Evolutionary conservation across 495 filamentous ascomycete species (phyloP).

Genomic region (Pyrenula massariospora): DNA sequence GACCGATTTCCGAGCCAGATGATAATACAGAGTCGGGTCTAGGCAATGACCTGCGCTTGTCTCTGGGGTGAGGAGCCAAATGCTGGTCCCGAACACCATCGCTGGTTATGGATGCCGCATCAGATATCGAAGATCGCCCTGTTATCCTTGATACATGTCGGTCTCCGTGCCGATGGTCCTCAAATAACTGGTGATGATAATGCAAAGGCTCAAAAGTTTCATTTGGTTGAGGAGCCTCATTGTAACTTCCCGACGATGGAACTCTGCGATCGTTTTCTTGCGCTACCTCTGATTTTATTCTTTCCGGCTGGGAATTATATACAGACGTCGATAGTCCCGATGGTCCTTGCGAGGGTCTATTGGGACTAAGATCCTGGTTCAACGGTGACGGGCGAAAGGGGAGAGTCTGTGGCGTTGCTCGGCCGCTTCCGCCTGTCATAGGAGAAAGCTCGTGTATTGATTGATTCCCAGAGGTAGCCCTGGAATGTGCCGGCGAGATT

Average conservation of each 20-base stretch:
- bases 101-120: slow-evolving; percentile 3
- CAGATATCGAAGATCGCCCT: slow-evolving; percentile 9
- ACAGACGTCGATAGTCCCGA: neutral
- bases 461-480: neutral
- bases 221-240: slow-evolving; percentile 8
- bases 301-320: neutral
- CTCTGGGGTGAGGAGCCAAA: slow-evolving; percentile 31
- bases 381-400: neutral
- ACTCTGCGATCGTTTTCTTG: neutral
- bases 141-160: slow-evolving; percentile 1
- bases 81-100: slow-evolving; percentile 17
- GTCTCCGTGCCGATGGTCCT: slow-evolving; percentile 4
- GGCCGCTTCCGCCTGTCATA: neutral
- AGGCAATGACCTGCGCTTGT: slow-evolving; percentile 20
- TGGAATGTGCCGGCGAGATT: neutral
- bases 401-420: neutral
- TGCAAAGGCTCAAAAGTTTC: slow-evolving; percentile 34
- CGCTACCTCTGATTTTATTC: neutral
- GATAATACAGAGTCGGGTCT: slow-evolving; percentile 66
- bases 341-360: slow-evolving; percentile 5
- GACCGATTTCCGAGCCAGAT: slow-evolving; percentile 50
- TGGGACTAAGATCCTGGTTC: neutral
- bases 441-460: neutral
- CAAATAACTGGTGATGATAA: slow-evolving; percentile 37
- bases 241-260: neutral